Evolutionary conservation across 2,329 filamentous ascomycete species (phyloP), one percentile per base, ranked within the genome.

Genomic region (Teratosphaeria epicoccoides): DNA sequence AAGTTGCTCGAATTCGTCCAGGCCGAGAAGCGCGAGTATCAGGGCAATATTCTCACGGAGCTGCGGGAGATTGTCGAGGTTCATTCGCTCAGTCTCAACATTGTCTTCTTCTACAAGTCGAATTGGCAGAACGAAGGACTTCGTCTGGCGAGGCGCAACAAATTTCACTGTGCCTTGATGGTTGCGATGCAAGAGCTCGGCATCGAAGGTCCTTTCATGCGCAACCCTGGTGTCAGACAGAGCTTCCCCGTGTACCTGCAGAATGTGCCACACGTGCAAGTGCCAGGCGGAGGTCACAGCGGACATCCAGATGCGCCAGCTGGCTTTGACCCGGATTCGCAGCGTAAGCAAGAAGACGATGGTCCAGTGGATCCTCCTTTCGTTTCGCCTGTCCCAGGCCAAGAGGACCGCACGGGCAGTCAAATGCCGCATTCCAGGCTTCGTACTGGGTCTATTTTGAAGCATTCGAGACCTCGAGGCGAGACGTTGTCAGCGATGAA

Each of bases 21-120:
- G 33, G 78, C 79, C 7, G 88, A 97, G 71, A 94, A 95, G 72
- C 85, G 91, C 51, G 91, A 96, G 64, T 95, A 88, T 65, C 86
- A 91, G 61, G 76, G 78, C 55, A 91, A 90, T 58, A 89, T 95
- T 52, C 79, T 95, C 33, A 94, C 88, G 0, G 89, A 95, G 69
- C 75, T 97, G 60, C 81, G 80, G 23, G 81, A 82, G 7, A 83
- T 97, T 49, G 82, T 84, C 23, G 84, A 95, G 61, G 87, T 89
- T 29, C 88, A 91, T 66, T 87, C 85, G 5, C 84, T 95, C 63
- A 89, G 83, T 3, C 78, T 96, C 63, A 96, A 95, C 69, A 82
- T 97, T 52, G 84, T 96, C 63, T 95, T 95, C 75, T 96, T 96
- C 75, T 95, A 96, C 78, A 96, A 96, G 70, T 88, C 85, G 53